Base-by-base conservation (phyloP, 73 alveolate genomes). In the Stentor coeruleus region DNA sequence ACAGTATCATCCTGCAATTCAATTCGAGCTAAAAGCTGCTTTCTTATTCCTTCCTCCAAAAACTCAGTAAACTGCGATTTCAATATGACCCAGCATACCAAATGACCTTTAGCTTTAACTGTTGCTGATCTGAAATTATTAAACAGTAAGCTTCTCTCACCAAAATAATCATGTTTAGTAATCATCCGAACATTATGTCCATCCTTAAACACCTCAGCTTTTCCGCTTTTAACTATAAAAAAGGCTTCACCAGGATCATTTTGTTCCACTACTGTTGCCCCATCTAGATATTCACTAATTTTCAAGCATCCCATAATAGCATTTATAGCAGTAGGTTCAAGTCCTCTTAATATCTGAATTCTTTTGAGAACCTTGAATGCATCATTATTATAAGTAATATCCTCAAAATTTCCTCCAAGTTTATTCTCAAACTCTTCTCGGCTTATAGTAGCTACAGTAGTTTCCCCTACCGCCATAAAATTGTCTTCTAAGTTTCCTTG, bases 1-100 rank as follows among this genome's bases (percentile, higher is more conserved):
- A 82, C 38, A 31, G 40, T 76, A 30, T 74, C 85, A 36, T 82
- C 88, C 72, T 82, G 86, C 3, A 82, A 40, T 35, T 82, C 74
- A n/a, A 82, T 55, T 39, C 88, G 35, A 30, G 58, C 31, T 38
- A 82, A 35, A 3, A 82, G 84, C 66, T 33, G 81, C 42, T 33
- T 83, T 75, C 89, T 86, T 72, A 89, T 88, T 42, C 84, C 76
- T 59, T 88, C 91, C n/a, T 90, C 94, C n/a, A 89, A 74, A 14
- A 88, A 86, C 60, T 81, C 88, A 4, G 84, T 74, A 38, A 89
- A 59, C 39, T 89, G 91, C 76, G 88, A 89, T 77, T 90, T 66
- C 11, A 84, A 57, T 30, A 89, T 59, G 3, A 89, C 82, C 58
- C 84, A 83, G 40, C 82, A 74, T 14, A 55, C 58, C 1, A 87